These are phyloP conservation scores for Peronospora farinosa DNA, from an alignment of 352 stramenopile species.

Conservation along the genomic window DNA sequence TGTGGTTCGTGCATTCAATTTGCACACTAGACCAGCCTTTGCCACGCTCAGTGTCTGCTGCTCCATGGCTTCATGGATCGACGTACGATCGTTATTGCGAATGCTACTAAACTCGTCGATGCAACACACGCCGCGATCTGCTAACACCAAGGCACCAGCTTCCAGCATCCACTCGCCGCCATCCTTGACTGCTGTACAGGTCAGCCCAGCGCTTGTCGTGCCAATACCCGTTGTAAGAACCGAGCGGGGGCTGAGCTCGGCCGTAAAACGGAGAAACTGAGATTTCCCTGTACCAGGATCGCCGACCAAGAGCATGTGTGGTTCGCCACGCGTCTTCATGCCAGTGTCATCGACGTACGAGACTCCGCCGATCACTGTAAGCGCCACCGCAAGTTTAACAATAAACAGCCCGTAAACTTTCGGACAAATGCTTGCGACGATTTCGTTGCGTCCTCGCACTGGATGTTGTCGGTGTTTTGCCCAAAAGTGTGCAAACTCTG, in stretches of 20 bases:
- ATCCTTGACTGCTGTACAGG: constrained; percentile 94
- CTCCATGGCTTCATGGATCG: constrained; percentile 97
- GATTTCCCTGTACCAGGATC: constrained; percentile 87
- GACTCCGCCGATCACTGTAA: constrained; percentile 91
- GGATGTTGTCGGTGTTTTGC: constrained; percentile 38
- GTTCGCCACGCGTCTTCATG: constrained; percentile 77
- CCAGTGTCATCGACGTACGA: constrained; percentile 58
- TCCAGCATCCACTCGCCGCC: constrained; percentile 94
- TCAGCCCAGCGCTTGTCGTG: constrained; percentile 94
- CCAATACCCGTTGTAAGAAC: constrained; percentile 95
- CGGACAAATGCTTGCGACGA: constrained; percentile 90
- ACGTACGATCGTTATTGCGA: constrained; percentile 87
- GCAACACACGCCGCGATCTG: constrained; percentile 90
- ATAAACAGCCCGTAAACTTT: constrained; percentile 91
- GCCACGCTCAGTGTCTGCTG: constrained; percentile 96
- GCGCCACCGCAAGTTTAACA: constrained; percentile 89
- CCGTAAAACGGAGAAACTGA: constrained; percentile 95
- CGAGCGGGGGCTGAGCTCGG: constrained; percentile 89
- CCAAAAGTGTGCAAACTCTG: constrained; percentile 92
- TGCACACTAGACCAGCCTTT: constrained; percentile 96
- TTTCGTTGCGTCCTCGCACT: constrained; percentile 81
- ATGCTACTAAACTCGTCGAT: constrained; percentile 98
- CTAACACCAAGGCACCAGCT: constrained; percentile 90
- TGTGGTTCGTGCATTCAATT: constrained; percentile 92
- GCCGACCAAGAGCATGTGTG: constrained; percentile 82